A percentile compares a stretch with the other conserved stretches of the same genome.
phyloP scores from a whole-genome alignment of 2,329 filamentous ascomycete genomes.

The Cytospora paraplurivora region DNA sequence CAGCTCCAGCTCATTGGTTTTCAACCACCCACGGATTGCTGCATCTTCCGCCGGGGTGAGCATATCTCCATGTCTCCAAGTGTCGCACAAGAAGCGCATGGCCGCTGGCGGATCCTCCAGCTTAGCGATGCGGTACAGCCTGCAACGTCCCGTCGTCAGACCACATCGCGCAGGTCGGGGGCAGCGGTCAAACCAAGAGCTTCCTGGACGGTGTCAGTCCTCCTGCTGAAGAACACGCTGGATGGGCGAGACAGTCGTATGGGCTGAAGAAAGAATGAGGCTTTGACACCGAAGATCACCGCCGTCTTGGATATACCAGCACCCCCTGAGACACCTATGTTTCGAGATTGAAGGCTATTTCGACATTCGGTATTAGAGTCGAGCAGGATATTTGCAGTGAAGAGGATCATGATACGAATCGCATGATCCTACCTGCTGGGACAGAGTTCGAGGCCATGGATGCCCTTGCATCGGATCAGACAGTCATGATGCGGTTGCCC shows the following conservation, averaged over 20 bases:
- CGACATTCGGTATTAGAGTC: too few relatives aligned
- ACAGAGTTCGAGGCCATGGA: conserved; percentile 12
- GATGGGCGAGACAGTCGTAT: background rate
- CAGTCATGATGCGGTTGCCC: conserved; percentile 18
- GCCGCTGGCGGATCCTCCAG: background rate
- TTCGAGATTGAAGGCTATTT: too few relatives aligned
- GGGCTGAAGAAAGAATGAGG: background rate
- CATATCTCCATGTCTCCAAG: conserved; percentile 7
- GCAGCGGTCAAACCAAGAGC: background rate
- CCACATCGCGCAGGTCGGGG: conserved; percentile 1
- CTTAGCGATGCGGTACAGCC: conserved; percentile 1
- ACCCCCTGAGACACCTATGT: too few relatives aligned
- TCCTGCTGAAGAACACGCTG: background rate
- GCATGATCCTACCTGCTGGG: conserved; percentile 24
- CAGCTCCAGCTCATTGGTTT: background rate
- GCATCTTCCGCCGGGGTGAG: conserved; percentile 9
- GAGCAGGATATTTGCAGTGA: background rate
- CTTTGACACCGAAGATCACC: background rate
- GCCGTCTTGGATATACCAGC: background rate
- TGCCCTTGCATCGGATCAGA: conserved; percentile 8
- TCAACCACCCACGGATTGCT: background rate
- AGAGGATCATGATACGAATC: conserved; percentile 10
- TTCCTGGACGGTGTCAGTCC: background rate
- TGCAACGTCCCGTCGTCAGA: conserved; percentile 16
- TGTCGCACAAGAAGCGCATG: background rate